These are phyloP conservation scores for Brettanomyces naardenensis DNA, from an alignment of 805 yeast genomes.

Conservation along the genomic window DNA sequence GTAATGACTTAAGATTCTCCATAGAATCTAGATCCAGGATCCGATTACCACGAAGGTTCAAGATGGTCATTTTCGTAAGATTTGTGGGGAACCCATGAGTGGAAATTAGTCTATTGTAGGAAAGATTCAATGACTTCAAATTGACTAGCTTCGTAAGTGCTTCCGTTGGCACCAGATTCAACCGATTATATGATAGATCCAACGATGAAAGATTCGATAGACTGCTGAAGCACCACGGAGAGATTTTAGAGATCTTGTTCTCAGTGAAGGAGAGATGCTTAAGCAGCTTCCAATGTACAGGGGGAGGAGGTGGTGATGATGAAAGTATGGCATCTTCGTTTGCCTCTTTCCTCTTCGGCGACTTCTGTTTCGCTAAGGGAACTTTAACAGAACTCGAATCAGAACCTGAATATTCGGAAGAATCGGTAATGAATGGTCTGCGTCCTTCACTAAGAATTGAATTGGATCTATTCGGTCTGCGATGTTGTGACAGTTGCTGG, in stretches of 20 bases:
- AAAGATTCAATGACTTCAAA: constrained; percentile 44
- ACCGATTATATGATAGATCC: constrained; percentile 47
- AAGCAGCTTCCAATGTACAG: constrained; percentile 31
- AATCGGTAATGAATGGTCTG: background rate
- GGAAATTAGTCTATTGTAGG: constrained; percentile 36
- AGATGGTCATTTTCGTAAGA: constrained; percentile 34
- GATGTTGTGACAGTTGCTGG: constrained; percentile 12
- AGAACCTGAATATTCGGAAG: background rate
- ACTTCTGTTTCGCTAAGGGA: background rate
- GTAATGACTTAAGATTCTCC: constrained; percentile 34
- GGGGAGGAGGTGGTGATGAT: background rate
- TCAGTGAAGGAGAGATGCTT: constrained; percentile 35
- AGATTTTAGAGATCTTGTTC: constrained; percentile 27
- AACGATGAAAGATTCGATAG: constrained; percentile 31
- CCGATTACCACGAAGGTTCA: constrained; percentile 45
- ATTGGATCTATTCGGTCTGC: constrained; percentile 10
- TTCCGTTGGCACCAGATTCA: constrained; percentile 39
- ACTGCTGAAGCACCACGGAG: constrained; percentile 23
- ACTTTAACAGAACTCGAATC: background rate
- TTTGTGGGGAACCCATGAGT: constrained; percentile 28
- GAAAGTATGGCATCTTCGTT: background rate
- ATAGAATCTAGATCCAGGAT: constrained; percentile 35
- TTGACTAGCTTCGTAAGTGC: constrained; percentile 42
- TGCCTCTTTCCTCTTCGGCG: background rate
- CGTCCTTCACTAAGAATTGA: constrained; percentile 3